Evolutionary conservation across 345 rosid genomes (phyloP).

Genomic region (Lumnitzera racemosa): DNA sequence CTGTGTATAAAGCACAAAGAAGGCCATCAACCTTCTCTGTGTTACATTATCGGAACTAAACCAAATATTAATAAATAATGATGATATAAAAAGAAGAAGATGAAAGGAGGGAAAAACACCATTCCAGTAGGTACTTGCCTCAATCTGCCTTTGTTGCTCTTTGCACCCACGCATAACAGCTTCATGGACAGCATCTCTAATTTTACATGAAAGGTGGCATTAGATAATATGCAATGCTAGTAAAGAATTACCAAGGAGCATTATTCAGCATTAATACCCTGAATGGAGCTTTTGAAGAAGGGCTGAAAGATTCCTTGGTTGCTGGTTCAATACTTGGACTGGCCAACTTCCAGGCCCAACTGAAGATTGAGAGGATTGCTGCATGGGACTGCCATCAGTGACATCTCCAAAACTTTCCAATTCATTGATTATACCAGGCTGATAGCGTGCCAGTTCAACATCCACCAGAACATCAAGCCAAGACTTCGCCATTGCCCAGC

Average conservation of each 20-base stretch:
- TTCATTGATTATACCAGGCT: constrained; percentile 59
- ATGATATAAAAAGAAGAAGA: not conserved
- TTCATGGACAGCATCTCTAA: constrained; percentile 83
- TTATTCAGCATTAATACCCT: constrained; percentile 32
- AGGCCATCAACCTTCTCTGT: no score
- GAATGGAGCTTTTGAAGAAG: constrained; percentile 98
- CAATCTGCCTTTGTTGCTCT: constrained; percentile 95
- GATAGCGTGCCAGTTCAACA: constrained; percentile 62
- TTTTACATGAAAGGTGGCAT: constrained; percentile 11
- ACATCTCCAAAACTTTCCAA: constrained; percentile 50
- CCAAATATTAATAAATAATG: not conserved
- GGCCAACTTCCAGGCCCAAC: constrained; percentile 88
- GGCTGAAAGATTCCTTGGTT: constrained; percentile 77
- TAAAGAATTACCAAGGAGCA: not conserved
- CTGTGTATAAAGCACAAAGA: no score
- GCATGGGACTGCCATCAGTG: constrained; percentile 54
- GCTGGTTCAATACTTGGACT: constrained; percentile 78
- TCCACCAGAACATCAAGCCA: constrained; percentile 99
- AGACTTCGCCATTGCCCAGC: constrained; percentile 98
- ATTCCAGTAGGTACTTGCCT: constrained; percentile 34
- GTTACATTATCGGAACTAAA: no score
- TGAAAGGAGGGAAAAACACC: constrained; percentile 1
- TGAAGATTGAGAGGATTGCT: constrained; percentile 35
- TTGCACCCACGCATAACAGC: constrained; percentile 83
- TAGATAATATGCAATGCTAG: not conserved